Evolutionary conservation across 73 alveolate genomes (phyloP).

Genomic region (Durusdinium trenchii): DNA sequence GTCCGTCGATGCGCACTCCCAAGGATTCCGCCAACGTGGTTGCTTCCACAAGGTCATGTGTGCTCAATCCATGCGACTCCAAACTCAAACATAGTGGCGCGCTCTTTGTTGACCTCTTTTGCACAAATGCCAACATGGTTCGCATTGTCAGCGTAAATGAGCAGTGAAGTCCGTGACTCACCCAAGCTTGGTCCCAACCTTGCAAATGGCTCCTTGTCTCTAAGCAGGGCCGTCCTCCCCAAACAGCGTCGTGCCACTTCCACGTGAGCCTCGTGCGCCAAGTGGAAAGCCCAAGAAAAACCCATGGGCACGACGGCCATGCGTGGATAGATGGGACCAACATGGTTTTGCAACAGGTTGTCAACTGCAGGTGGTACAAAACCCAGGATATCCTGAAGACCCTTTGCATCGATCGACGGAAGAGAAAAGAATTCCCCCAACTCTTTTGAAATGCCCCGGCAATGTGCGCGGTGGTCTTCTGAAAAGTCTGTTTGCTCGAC

Average conservation of each 20-base stretch:
- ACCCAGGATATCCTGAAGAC: background rate
- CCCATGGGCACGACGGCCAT: conserved; percentile 15
- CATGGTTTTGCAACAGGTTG: background rate
- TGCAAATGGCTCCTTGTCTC: background rate
- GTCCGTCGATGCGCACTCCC: background rate
- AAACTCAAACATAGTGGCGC: background rate
- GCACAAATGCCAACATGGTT: background rate
- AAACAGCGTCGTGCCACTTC: background rate
- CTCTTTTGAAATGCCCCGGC: background rate
- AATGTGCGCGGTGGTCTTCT: conserved; percentile 7
- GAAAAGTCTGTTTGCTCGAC: background rate
- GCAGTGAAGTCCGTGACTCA: background rate
- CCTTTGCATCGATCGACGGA: background rate
- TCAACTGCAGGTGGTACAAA: background rate
- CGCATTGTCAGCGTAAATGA: conserved; percentile 31
- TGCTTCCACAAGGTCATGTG: background rate
- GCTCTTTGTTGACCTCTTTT: background rate
- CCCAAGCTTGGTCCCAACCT: background rate
- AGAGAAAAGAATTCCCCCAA: conserved; percentile 4
- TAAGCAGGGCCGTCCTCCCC: background rate
- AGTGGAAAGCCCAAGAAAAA: background rate
- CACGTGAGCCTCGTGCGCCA: conserved; percentile 26
- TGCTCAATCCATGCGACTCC: background rate
- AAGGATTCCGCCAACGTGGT: background rate
- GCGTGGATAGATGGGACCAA: background rate